Percentiles rank a stretch among this genome's conserved stretches.
Evolutionary conservation across 2,329 filamentous ascomycete species (phyloP).

Genomic region (Verticillium dahliae): DNA sequence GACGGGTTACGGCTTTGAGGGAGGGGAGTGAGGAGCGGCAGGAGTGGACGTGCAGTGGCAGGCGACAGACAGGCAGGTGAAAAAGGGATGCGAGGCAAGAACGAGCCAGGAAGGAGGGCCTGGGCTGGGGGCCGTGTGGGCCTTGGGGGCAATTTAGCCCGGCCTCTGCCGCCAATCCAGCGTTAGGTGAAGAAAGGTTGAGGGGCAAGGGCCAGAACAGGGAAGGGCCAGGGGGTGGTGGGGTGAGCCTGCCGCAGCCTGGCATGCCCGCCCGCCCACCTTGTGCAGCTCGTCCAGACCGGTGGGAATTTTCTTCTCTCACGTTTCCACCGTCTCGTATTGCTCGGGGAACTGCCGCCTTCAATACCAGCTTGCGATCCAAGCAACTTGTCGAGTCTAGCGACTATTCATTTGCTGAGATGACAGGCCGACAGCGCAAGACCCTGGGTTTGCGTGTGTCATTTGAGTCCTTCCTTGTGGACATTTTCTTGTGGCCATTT

Average conservation of each 20-base stretch:
- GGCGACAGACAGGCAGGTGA: slow-evolving; percentile 6
- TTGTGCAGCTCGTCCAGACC: neutral
- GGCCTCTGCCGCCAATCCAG: neutral
- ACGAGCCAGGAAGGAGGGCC: neutral
- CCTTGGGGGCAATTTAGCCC: neutral
- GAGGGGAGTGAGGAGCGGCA: slow-evolving; percentile 5
- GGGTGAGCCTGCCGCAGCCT: neutral
- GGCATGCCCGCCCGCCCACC: neutral
- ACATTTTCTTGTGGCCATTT: neutral
- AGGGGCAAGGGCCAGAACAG: neutral
- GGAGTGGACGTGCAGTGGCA: slow-evolving; percentile 15
- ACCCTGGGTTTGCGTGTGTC: neutral
- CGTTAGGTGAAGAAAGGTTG: neutral
- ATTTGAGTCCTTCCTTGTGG: neutral
- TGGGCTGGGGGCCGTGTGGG: neutral
- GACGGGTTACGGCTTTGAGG: neutral
- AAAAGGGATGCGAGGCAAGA: slow-evolving; percentile 5
- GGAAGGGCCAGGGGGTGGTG: neutral
- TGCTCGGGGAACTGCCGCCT: neutral
- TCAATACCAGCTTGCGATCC: neutral
- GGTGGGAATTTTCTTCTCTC: neutral
- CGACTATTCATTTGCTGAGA: neutral
- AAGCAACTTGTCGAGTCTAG: too few species aligned
- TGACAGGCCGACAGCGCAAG: neutral
- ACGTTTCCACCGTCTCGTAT: neutral